Conservation (phyloP, 2,329 filamentous ascomycete genomes). For the Sporothrix luriei region DNA sequence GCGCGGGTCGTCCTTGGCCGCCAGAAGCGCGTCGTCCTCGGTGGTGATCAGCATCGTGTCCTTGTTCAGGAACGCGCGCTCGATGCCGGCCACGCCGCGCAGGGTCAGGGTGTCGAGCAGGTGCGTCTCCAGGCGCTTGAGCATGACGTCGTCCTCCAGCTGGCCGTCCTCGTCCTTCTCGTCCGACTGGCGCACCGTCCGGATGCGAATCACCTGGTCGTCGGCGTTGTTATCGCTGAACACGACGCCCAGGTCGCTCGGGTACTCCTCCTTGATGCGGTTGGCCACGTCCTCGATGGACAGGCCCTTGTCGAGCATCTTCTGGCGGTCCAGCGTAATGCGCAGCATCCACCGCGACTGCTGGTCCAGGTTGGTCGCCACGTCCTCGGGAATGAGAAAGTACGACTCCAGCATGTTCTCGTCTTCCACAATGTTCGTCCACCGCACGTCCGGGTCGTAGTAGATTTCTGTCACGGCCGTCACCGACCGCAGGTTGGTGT, state of each 20-base stretch:
- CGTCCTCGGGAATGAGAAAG: conserved; percentile 88
- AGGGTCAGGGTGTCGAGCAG: conserved; percentile 88
- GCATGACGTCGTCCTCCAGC: conserved; percentile 82
- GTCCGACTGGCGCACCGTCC: conserved; percentile 70
- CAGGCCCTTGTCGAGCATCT: conserved; percentile 91
- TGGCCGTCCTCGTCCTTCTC: conserved; percentile 71
- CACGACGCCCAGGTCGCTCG: conserved; percentile 82
- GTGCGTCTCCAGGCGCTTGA: conserved; percentile 89
- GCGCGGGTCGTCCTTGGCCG: conserved; percentile 69
- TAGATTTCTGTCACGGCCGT: conserved; percentile 94
- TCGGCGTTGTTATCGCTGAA: conserved; percentile 99
- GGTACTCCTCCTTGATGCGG: conserved; percentile 87
- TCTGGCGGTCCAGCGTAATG: conserved; percentile 88
- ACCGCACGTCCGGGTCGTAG: conserved; percentile 88
- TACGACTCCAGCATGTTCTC: conserved; percentile 94
- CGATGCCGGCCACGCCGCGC: conserved; percentile 85
- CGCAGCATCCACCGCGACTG: conserved; percentile 96
- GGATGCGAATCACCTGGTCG: conserved; percentile 89
- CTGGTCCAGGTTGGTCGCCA: conserved; percentile 60
- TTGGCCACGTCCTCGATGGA: conserved; percentile 87
- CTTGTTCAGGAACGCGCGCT: conserved; percentile 89
- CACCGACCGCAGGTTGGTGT: conserved; percentile 89
- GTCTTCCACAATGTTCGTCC: conserved; percentile 85
- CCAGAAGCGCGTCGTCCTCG: conserved; percentile 71
- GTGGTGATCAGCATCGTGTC: conserved; percentile 69